Evolutionary conservation across 176 grass and related monocot species (phyloP).

Genomic region (maize (Zea mays)): Zm-B73-REFERENCE-NAM-5.0 NC_050104.1:113767001-113767500

Average conservation of each 20-base stretch:
- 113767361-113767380: neutral
- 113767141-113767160: conserved; percentile 59
- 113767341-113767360: neutral
- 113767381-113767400: conserved; percentile 2
- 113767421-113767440: neutral
- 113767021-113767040: conserved; percentile 86
- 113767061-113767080: conserved; percentile 78
- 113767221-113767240: neutral
- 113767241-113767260: neutral
- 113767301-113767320: neutral
- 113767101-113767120: conserved; percentile 88
- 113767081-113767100: conserved; percentile 69
- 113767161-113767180: conserved; percentile 42
- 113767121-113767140: conserved; percentile 52
- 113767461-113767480: neutral
- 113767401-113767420: neutral
- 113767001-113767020: conserved; percentile 84
- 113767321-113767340: neutral
- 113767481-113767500: neutral
- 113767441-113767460: neutral
- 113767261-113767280: neutral
- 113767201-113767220: conserved; percentile 39
- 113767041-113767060: conserved; percentile 81
- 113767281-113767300: neutral
- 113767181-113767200: conserved; percentile 42